A percentile compares a stretch with the other conserved stretches of the same genome.
phyloP scores from a whole-genome alignment of 169 alveolate genomes.

The Cryptosporidium sp. region DNA sequence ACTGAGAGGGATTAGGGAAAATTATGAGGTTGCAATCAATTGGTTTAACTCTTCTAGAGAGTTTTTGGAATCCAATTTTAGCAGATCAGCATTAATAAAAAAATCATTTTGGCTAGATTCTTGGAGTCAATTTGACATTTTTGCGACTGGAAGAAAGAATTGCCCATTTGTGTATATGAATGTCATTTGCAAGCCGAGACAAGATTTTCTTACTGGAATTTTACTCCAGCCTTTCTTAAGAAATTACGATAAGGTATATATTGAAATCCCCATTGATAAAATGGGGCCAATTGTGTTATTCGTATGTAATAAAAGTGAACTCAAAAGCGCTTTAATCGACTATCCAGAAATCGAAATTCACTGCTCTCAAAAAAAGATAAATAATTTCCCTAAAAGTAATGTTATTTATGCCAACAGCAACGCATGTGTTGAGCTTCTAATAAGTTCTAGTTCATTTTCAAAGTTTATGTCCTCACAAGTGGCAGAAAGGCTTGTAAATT shows the following conservation, averaged over 20 bases:
- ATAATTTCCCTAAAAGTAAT: background rate
- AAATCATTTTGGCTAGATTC: slow-evolving; percentile 73
- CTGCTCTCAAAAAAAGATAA: slow-evolving; percentile 34
- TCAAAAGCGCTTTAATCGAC: slow-evolving; percentile 35
- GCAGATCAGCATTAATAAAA: slow-evolving; percentile 40
- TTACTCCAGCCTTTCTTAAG: slow-evolving; percentile 33
- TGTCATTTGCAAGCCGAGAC: slow-evolving; percentile 64
- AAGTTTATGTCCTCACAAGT: slow-evolving; percentile 14
- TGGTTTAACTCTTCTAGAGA: background rate
- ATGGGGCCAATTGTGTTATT: slow-evolving; percentile 61
- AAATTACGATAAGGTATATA: slow-evolving; percentile 32
- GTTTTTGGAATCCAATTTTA: slow-evolving; percentile 45
- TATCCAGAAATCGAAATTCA: slow-evolving; percentile 74
- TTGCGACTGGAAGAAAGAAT: slow-evolving; percentile 58
- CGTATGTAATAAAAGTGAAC: slow-evolving; percentile 16
- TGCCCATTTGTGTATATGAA: slow-evolving; percentile 62
- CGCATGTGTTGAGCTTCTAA: slow-evolving; percentile 25
- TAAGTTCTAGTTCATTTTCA: background rate
- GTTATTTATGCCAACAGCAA: slow-evolving; percentile 51
- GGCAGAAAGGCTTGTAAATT: background rate
- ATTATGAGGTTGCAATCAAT: slow-evolving; percentile 14
- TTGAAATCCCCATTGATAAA: slow-evolving; percentile 59
- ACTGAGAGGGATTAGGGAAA: slow-evolving; percentile 44
- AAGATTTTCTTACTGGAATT: slow-evolving; percentile 61
- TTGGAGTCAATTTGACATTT: slow-evolving; percentile 66